phyloP scores from a whole-genome alignment of 345 rosid species.

The Trapa bicornis region DNA sequence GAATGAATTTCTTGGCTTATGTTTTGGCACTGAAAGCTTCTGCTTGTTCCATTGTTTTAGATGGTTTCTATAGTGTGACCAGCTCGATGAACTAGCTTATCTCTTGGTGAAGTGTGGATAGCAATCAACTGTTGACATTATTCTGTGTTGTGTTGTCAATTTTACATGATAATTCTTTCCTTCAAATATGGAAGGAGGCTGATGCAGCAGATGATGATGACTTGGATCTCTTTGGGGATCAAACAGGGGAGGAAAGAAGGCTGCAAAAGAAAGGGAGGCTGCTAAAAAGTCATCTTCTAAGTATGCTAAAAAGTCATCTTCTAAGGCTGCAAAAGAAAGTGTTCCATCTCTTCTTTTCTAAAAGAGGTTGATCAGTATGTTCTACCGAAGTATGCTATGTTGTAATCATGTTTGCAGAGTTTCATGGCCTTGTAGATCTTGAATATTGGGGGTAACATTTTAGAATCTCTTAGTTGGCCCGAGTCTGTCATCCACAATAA shows the following conservation, averaged over 20 bases:
- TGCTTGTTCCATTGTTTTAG: background rate
- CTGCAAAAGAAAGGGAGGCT: constrained; percentile 79
- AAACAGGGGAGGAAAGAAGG: constrained; percentile 97
- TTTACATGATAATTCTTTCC: background rate
- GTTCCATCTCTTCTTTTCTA: background rate
- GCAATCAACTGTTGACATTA: too few relatives aligned
- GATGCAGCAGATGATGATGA: constrained; percentile 63
- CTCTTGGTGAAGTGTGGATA: background rate
- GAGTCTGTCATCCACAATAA: background rate
- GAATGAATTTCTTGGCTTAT: background rate
- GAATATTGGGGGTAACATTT: background rate
- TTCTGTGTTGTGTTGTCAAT: background rate
- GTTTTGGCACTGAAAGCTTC: background rate
- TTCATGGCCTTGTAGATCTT: background rate
- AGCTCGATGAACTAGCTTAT: background rate
- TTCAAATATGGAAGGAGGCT: constrained; percentile 18
- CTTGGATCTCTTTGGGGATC: constrained; percentile 87
- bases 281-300: constrained; percentile 40
- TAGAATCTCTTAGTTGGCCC: background rate
- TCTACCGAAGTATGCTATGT: background rate
- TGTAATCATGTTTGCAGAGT: background rate
- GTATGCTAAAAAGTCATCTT: constrained; percentile 43
- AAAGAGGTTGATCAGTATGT: background rate
- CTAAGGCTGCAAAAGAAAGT: too few relatives aligned
- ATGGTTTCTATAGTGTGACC: background rate